phyloP scores from a whole-genome alignment of 2,329 filamentous ascomycete genomes.

The Neurospora crassa region DNA sequence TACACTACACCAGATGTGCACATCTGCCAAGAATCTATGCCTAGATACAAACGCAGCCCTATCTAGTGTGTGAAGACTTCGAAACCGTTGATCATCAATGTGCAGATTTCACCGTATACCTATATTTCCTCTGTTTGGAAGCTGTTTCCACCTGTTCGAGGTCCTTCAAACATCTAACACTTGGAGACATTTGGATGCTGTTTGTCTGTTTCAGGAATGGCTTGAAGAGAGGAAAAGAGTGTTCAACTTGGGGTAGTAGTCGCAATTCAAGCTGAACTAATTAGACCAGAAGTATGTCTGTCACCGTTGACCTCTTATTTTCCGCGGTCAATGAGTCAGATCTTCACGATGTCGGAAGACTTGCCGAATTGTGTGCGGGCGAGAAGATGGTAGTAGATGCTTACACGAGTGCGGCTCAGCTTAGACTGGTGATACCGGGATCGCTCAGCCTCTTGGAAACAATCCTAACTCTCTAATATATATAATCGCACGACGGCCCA shows the following conservation, averaged over 20 bases:
- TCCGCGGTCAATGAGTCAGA: not conserved
- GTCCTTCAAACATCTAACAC: not conserved
- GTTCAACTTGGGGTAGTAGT: not conserved
- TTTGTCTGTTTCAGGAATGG: not conserved
- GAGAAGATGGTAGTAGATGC: not conserved
- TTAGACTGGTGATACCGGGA: not conserved
- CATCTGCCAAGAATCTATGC: not conserved
- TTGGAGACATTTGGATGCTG: not conserved
- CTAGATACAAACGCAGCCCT: not conserved
- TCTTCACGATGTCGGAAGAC: not conserved
- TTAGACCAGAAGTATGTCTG: not conserved
- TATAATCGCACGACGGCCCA: not conserved
- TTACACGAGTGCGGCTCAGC: not conserved
- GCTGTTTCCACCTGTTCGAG: not conserved
- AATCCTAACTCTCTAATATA: not conserved
- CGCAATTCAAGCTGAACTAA: not conserved
- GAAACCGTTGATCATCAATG: not conserved
- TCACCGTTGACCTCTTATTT: not conserved
- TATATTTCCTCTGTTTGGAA: not conserved
- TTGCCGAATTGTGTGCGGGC: not conserved
- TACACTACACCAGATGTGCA: not conserved
- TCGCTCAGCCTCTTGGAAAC: not conserved
- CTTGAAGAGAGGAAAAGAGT: not conserved
- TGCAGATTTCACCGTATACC: not conserved
- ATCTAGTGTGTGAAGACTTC: not conserved